A percentile compares a stretch with the other conserved stretches of the same genome.
These are phyloP conservation scores for Pelargonium myrrhifolium DNA, from an alignment of 441 rosid species.

Conservation along the genomic window DNA sequence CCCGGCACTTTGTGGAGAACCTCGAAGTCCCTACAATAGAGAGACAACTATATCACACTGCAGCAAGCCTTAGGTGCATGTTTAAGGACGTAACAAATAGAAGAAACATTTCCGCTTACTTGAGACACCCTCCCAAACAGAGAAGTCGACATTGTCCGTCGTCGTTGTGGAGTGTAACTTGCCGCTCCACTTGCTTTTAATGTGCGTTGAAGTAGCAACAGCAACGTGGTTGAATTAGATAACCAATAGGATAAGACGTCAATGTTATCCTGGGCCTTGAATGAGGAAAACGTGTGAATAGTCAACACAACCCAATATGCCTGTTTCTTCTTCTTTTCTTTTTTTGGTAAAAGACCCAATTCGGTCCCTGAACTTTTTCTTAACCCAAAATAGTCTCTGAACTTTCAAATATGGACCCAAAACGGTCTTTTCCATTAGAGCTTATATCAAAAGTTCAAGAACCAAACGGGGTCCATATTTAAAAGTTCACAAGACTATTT, in stretches of 20 bases:
- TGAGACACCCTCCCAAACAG: slow-evolving; percentile 71
- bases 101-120: slow-evolving; percentile 25
- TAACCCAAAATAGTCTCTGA: too few relatives aligned
- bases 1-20: slow-evolving; percentile 58
- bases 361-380: too few relatives aligned
- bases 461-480: too few relatives aligned
- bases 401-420: too few relatives aligned
- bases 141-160: slow-evolving; percentile 43
- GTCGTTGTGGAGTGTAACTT: slow-evolving; percentile 44
- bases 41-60: slow-evolving; percentile 1
- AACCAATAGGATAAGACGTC: slow-evolving; percentile 65
- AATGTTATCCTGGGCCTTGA: slow-evolving; percentile 51
- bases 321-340: neutral
- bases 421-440: too few relatives aligned
- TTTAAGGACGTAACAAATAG: slow-evolving; percentile 1
- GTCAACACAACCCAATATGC: neutral
- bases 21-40: slow-evolving; percentile 40
- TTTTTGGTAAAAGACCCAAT: too few relatives aligned
- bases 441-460: too few relatives aligned
- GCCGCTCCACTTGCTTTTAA: slow-evolving; percentile 49
- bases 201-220: slow-evolving; percentile 54
- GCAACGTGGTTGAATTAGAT: slow-evolving; percentile 52
- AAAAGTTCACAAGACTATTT: too few relatives aligned
- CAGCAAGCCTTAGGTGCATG: neutral
- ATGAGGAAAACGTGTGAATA: slow-evolving; percentile 11